A percentile compares a stretch with the other conserved stretches of the same genome.
Evolutionary conservation across 2,329 filamentous ascomycete species (phyloP).

Genomic region (Fusarium sp.): DNA sequence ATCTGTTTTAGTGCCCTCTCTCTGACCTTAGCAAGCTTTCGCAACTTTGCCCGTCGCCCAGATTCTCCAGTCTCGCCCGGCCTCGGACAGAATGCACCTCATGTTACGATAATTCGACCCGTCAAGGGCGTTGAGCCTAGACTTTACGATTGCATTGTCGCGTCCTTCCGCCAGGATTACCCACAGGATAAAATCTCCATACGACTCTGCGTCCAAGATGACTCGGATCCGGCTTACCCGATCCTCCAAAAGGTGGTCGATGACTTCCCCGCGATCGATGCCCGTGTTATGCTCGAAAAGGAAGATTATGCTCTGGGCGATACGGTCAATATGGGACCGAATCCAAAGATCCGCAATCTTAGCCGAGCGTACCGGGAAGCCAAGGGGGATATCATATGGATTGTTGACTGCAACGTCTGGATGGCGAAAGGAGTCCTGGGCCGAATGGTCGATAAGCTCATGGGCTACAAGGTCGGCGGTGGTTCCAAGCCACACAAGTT

Average conservation of each 20-base stretch:
- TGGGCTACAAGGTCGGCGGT: slow-evolving; percentile 67
- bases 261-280: slow-evolving; percentile 78
- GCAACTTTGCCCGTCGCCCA: slow-evolving; percentile 57
- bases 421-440: slow-evolving; percentile 79
- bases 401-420: slow-evolving; percentile 98
- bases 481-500: slow-evolving; percentile 78
- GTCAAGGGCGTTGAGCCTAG: slow-evolving; percentile 91
- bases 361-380: slow-evolving; percentile 92
- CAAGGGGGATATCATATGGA: slow-evolving; percentile 88
- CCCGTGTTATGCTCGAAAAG: slow-evolving; percentile 78
- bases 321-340: slow-evolving; percentile 79
- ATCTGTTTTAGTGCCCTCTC: not conserved
- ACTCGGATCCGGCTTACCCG: slow-evolving; percentile 78
- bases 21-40: slow-evolving; percentile 53
- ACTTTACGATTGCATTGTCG: slow-evolving; percentile 90
- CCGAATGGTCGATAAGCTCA: slow-evolving; percentile 88
- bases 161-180: slow-evolving; percentile 85
- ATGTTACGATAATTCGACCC: slow-evolving; percentile 90
- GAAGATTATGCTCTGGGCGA: slow-evolving; percentile 75
- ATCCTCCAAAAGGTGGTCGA: slow-evolving; percentile 74
- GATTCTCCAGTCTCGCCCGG: slow-evolving; percentile 60
- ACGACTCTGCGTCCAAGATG: slow-evolving; percentile 81
- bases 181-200: slow-evolving; percentile 79
- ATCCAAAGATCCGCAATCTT: slow-evolving; percentile 98
- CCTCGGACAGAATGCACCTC: slow-evolving; percentile 68